phyloP scores from a whole-genome alignment of 2,329 filamentous ascomycete genomes.

The Ophiostoma ulmi region DNA sequence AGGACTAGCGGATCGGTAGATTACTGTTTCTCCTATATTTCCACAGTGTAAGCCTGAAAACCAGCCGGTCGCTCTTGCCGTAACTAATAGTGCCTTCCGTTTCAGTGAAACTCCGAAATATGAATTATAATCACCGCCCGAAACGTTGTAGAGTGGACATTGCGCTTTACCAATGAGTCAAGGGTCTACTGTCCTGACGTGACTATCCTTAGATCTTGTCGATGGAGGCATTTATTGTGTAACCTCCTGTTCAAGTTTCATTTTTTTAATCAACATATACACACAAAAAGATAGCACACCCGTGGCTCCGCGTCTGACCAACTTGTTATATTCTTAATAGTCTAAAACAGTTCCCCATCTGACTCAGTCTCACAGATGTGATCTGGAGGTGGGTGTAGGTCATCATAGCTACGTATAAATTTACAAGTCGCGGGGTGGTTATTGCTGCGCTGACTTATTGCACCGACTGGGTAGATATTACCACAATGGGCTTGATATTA shows the following conservation, averaged over 20 bases:
- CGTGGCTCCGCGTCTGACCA: background rate
- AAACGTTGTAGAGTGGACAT: background rate
- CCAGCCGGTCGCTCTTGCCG: background rate
- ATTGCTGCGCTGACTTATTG: background rate
- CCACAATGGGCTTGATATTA: background rate
- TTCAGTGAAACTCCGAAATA: background rate
- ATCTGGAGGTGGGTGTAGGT: background rate
- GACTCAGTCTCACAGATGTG: background rate
- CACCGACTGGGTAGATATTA: background rate
- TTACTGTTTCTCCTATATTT: background rate
- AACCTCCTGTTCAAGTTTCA: background rate
- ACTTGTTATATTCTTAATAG: background rate
- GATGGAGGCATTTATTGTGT: too few relatives aligned
- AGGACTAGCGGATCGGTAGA: background rate
- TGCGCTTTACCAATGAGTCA: background rate
- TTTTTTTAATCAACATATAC: background rate
- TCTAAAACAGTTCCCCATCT: background rate
- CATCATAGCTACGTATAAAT: background rate
- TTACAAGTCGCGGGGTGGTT: too few relatives aligned
- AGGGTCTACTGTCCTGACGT: background rate
- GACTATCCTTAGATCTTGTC: too few relatives aligned
- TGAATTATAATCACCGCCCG: background rate
- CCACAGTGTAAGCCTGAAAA: background rate
- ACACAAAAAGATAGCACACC: background rate
- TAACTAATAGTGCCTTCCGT: background rate